Evolutionary conservation across 1,284 basidiomycete species (phyloP).

Genomic region (Sporisorium sorghi): DNA sequence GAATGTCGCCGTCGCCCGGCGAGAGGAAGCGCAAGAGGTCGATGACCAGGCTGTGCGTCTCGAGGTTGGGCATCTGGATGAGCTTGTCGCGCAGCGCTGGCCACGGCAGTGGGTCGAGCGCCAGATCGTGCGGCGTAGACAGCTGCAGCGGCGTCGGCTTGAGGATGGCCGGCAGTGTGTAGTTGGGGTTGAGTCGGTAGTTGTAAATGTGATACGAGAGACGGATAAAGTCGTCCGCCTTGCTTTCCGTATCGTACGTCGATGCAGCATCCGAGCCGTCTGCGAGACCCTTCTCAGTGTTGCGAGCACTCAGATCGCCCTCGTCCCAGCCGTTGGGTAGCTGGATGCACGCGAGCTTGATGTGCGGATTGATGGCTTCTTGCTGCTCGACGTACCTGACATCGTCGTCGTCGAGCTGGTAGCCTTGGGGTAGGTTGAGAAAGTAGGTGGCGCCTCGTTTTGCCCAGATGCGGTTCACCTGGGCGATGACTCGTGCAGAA

Average conservation of each 20-base stretch:
- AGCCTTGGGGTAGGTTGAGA: conserved; percentile 19
- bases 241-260: conserved; percentile 21
- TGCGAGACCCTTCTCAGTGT: neutral
- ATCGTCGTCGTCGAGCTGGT: conserved; percentile 32
- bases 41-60: conserved; percentile 36
- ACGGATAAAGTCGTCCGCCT: conserved; percentile 29
- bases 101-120: conserved; percentile 49
- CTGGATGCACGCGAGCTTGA: conserved; percentile 24
- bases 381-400: conserved; percentile 24
- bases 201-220: conserved; percentile 51
- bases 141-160: conserved; percentile 49
- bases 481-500: conserved; percentile 19
- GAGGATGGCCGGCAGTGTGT: conserved; percentile 51
- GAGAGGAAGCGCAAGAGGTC: conserved; percentile 27
- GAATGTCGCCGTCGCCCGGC: conserved; percentile 34
- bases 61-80: conserved; percentile 39
- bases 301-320: conserved; percentile 21
- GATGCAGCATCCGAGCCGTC: conserved; percentile 4
- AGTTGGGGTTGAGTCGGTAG: conserved; percentile 37
- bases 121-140: conserved; percentile 48
- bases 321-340: conserved; percentile 48
- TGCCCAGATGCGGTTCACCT: conserved; percentile 44
- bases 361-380: conserved; percentile 27
- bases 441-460: conserved; percentile 31
- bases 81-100: conserved; percentile 49